Evolutionary conservation across 1,284 basidiomycete species (phyloP).

Genomic region (Sanghuangporus baumii): DNA sequence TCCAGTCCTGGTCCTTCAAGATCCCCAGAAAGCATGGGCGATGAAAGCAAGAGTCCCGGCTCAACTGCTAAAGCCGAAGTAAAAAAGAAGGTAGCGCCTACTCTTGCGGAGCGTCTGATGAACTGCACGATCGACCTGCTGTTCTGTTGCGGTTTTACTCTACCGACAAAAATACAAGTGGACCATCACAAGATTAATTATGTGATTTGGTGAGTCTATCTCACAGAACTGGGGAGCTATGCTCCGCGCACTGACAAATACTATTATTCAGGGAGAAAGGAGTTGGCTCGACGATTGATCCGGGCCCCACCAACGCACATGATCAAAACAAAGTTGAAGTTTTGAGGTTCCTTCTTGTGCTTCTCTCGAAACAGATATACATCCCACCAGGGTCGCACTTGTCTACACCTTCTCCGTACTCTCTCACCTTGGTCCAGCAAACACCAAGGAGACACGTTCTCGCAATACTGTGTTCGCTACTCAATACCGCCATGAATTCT

Average conservation of each 20-base stretch:
- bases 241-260: neutral
- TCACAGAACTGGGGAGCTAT: neutral
- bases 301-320: slow-evolving; percentile 59
- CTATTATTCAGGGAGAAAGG: slow-evolving; percentile 74
- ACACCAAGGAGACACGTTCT: slow-evolving; percentile 77
- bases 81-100: slow-evolving; percentile 52
- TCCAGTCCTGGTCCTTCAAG: slow-evolving; percentile 25
- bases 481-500: slow-evolving; percentile 84
- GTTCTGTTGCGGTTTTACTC: slow-evolving; percentile 88
- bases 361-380: slow-evolving; percentile 87
- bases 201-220: slow-evolving; percentile 62
- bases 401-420: slow-evolving; percentile 65
- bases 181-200: slow-evolving; percentile 85
- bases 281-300: slow-evolving; percentile 74
- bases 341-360: slow-evolving; percentile 75
- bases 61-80: slow-evolving; percentile 19
- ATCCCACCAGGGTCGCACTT: slow-evolving; percentile 65
- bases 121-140: slow-evolving; percentile 76
- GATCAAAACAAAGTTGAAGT: slow-evolving; percentile 85
- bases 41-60: neutral
- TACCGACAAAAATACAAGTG: slow-evolving; percentile 72
- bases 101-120: slow-evolving; percentile 75
- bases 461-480: slow-evolving; percentile 82
- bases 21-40: slow-evolving; percentile 5
- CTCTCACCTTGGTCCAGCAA: slow-evolving; percentile 73